Percentiles rank a stretch among this genome's conserved stretches.
Conservation (phyloP, 1,139 yeast species). For the Lodderomyces jiufengensis region DNA sequence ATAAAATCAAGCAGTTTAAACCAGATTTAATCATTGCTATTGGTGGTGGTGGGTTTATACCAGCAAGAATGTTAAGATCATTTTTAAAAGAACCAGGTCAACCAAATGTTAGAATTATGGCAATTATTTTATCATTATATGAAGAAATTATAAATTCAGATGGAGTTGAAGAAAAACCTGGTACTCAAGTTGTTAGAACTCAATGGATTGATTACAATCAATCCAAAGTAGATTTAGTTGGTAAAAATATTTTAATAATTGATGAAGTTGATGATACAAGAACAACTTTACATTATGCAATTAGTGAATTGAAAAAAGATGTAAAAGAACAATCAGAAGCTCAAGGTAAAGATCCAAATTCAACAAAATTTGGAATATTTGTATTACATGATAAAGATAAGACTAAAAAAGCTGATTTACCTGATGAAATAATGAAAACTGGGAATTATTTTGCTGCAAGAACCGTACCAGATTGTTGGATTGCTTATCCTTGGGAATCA, state of each 20-base stretch:
- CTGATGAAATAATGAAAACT: slow-evolving; percentile 56
- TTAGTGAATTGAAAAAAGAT: slow-evolving; percentile 82
- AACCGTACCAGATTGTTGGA: slow-evolving; percentile 90
- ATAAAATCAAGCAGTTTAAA: slow-evolving; percentile 60
- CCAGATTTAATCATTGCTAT: slow-evolving; percentile 91
- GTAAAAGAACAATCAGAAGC: slow-evolving; percentile 55
- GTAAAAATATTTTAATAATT: slow-evolving; percentile 77
- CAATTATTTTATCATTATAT: slow-evolving; percentile 85
- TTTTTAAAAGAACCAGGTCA: slow-evolving; percentile 83
- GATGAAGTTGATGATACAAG: slow-evolving; percentile 97
- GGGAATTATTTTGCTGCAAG: slow-evolving; percentile 88
- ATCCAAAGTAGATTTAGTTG: slow-evolving; percentile 61
- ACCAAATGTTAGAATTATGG: slow-evolving; percentile 90
- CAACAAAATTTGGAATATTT: slow-evolving; percentile 80
- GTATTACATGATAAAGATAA: slow-evolving; percentile 92
- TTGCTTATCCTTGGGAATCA: slow-evolving; percentile 97
- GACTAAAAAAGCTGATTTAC: slow-evolving; percentile 78
- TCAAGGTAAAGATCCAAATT: slow-evolving; percentile 45
- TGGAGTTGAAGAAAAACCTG: slow-evolving; percentile 53
- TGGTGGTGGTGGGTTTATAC: slow-evolving; percentile 93
- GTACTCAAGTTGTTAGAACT: slow-evolving; percentile 85
- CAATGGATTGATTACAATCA: slow-evolving; percentile 92
- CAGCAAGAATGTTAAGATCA: slow-evolving; percentile 91
- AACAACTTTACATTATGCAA: slow-evolving; percentile 90
- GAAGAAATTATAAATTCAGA: slow-evolving; percentile 66